Evolutionary conservation across 1,139 yeast genomes (phyloP).

Genomic region (Pichia sp.): DNA sequence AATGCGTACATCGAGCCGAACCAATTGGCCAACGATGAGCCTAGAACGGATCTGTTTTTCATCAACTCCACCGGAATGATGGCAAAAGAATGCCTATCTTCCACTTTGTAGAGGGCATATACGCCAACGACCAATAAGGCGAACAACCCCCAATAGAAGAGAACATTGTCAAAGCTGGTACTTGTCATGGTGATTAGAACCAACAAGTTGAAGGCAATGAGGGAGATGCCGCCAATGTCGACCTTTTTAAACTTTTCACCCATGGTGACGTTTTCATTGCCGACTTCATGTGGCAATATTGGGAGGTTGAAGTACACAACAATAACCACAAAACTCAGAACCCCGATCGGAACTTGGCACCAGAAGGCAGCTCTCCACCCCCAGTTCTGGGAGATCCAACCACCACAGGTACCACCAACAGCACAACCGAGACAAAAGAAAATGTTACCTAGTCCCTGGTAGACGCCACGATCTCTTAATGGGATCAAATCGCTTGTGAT

Average conservation of each 20-base stretch:
- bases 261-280: conserved; percentile 29
- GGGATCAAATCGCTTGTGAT: conserved; percentile 56
- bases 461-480: conserved; percentile 52
- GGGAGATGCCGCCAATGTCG: conserved; percentile 68
- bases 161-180: conserved; percentile 52
- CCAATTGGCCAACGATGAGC: conserved; percentile 39
- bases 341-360: conserved; percentile 62
- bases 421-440: conserved; percentile 69
- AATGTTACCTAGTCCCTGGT: conserved; percentile 60
- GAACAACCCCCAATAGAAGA: conserved; percentile 10
- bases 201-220: conserved; percentile 50
- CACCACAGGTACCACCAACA: conserved; percentile 68
- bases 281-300: conserved; percentile 27
- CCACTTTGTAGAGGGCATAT: conserved; percentile 30
- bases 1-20: conserved; percentile 36
- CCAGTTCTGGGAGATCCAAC: conserved; percentile 59
- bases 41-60: conserved; percentile 34
- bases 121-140: conserved; percentile 13
- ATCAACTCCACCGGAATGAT: conserved; percentile 36
- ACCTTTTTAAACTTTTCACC: conserved; percentile 49
- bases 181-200: conserved; percentile 49
- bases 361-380: conserved; percentile 78
- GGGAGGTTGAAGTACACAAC: conserved; percentile 36
- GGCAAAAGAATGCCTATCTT: conserved; percentile 32
- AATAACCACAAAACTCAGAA: conserved; percentile 42